Evolutionary conservation across 352 stramenopile species (phyloP).

Genomic region (Phytophthora pinifolia): DNA sequence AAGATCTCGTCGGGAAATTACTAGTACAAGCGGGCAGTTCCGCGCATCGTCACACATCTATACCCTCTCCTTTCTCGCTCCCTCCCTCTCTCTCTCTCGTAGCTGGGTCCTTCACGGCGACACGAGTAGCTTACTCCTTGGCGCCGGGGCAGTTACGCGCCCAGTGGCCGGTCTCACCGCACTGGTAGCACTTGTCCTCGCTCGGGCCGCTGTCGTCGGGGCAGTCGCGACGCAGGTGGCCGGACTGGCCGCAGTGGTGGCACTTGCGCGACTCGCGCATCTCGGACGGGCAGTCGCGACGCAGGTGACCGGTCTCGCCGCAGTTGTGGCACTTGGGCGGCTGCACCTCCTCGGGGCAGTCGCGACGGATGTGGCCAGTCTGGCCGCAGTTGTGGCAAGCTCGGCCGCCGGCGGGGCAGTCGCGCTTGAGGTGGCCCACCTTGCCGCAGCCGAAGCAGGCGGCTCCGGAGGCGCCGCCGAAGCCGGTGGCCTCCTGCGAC

Average conservation of each 20-base stretch:
- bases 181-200: slow-evolving; percentile 86
- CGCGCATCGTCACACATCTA: slow-evolving; percentile 48
- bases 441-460: slow-evolving; percentile 83
- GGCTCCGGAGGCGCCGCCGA: slow-evolving; percentile 36
- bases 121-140: slow-evolving; percentile 41
- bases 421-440: slow-evolving; percentile 77
- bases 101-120: slow-evolving; percentile 26
- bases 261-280: slow-evolving; percentile 70
- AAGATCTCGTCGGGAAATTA: slow-evolving; percentile 53
- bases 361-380: slow-evolving; percentile 72
- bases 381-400: slow-evolving; percentile 87
- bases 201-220: slow-evolving; percentile 68
- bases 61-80: slow-evolving; percentile 48
- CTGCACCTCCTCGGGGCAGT: slow-evolving; percentile 74
- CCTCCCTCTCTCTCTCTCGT: slow-evolving; percentile 33
- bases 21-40: slow-evolving; percentile 61
- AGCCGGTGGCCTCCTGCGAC: slow-evolving; percentile 37
- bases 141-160: slow-evolving; percentile 72
- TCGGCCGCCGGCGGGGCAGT: slow-evolving; percentile 68
- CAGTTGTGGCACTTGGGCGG: slow-evolving; percentile 85
- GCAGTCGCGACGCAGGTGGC: slow-evolving; percentile 79
- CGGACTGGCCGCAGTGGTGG: slow-evolving; percentile 69
- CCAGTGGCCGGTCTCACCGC: slow-evolving; percentile 74
- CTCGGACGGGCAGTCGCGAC: slow-evolving; percentile 73
- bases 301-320: slow-evolving; percentile 64